These are phyloP conservation scores for Sclerotinia sclerotiorum DNA, from an alignment of 2,329 filamentous ascomycete species.

Conservation along the genomic window DNA sequence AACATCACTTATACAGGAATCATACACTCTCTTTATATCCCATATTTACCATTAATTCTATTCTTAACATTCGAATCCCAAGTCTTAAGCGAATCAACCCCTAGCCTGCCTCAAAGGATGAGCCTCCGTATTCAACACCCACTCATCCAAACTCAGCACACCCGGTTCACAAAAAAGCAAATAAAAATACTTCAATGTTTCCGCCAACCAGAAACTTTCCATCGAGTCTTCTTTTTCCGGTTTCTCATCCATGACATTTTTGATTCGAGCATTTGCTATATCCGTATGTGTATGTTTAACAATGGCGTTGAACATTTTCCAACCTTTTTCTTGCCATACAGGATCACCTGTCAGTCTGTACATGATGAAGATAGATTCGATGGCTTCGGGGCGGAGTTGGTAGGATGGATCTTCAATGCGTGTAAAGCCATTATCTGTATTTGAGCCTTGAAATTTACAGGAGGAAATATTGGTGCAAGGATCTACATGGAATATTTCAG, in stretches of 20 bases:
- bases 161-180: conserved; percentile 49
- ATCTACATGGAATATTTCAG: conserved; percentile 51
- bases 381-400: conserved; percentile 60
- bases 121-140: conserved; percentile 46
- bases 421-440: conserved; percentile 4
- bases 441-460: conserved; percentile 30
- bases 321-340: conserved; percentile 45
- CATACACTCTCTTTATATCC: no score
- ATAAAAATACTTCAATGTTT: conserved; percentile 64
- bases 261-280: conserved; percentile 45
- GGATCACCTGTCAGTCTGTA: conserved; percentile 32
- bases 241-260: conserved; percentile 41
- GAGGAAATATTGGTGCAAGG: conserved; percentile 23
- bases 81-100: neutral
- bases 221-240: conserved; percentile 49
- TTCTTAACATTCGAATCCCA: no score
- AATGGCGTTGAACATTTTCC: conserved; percentile 49
- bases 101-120: conserved; percentile 29
- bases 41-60: no score
- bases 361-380: conserved; percentile 67
- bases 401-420: conserved; percentile 41
- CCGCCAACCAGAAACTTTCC: conserved; percentile 62
- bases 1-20: no score
- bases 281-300: conserved; percentile 45
- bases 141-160: conserved; percentile 59